Percentiles rank a stretch among this genome's conserved stretches.
phyloP scores from a whole-genome alignment of 805 yeast genomes.

The Jamesozyma lodderae region DNA sequence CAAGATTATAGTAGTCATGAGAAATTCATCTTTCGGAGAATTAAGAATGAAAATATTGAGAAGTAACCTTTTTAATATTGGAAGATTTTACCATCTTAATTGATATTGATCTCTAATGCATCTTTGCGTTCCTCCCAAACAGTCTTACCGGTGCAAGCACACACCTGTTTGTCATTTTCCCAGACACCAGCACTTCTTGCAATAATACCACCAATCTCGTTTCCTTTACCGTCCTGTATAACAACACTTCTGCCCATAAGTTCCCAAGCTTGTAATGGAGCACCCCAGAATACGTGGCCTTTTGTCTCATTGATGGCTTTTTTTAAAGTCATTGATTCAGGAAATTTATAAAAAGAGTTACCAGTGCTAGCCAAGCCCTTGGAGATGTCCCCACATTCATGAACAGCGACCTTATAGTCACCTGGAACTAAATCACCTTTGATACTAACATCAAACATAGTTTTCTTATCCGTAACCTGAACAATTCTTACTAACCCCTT shows the following conservation, averaged over 20 bases:
- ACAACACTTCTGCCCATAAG: conserved; percentile 59
- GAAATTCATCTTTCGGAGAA: too few relatives aligned
- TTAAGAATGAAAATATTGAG: too few relatives aligned
- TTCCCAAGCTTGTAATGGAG: conserved; percentile 40
- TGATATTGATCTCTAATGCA: conserved; percentile 38
- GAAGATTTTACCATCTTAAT: conserved; percentile 7
- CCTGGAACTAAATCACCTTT: conserved; percentile 51
- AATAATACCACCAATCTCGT: conserved; percentile 65
- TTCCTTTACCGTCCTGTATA: conserved; percentile 20
- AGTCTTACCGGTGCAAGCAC: conserved; percentile 91
- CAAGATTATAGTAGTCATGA: too few relatives aligned
- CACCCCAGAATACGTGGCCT: conserved; percentile 40
- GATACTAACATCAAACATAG: conserved; percentile 70
- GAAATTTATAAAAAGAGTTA: conserved; percentile 32
- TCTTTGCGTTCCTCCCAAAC: conserved; percentile 91
- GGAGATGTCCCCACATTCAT: conserved; percentile 68
- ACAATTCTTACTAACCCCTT: conserved; percentile 85
- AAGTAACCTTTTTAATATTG: too few relatives aligned
- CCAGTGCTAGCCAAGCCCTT: conserved; percentile 66
- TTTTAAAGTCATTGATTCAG: conserved; percentile 9
- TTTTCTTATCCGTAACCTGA: conserved; percentile 40
- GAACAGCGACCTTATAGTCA: conserved; percentile 57
- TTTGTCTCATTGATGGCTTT: background rate
- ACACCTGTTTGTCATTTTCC: conserved; percentile 90
- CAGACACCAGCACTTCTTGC: conserved; percentile 96